Base-by-base conservation (phyloP, 2,329 filamentous ascomycete species). In the Colletotrichum trifolii region DNA sequence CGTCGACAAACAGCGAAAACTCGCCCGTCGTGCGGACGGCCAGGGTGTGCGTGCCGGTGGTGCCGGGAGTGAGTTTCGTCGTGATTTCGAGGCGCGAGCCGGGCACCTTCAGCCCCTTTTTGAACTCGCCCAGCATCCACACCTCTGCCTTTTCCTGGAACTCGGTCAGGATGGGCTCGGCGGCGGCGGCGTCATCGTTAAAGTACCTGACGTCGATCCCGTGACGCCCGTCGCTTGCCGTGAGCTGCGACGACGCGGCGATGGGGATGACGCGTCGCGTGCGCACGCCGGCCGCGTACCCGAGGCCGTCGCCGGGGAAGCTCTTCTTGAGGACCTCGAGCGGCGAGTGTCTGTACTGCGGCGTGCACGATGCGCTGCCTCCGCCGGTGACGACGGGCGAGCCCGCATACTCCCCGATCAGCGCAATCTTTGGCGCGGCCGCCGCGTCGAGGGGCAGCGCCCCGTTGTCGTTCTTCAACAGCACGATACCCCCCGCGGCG, bases 101-200 rank as follows among this genome's bases (percentile, higher is more conserved):
- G 5, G 64, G 64, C 4, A 67, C 57, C 15, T 60, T 59, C 6
- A 69, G 57, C 3, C 67, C 67, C 0, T 50, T 45, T 48, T 64
- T 68, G 67, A 67, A 69, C 50, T 69, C 54, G 15, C 68, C 68
- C 42, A 69, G 42, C 68, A 69, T 69, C 68, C 68, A 69, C 9
- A 68, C 67, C 2, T 54, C 54, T 3, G 68, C 57, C 60, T 68
- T 68, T 17, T 66, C 68, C 39, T 67, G 53, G 13, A 63, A 52
- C 48, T 69, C 68, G 2, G 40, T 38, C 38, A 65, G 40, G n/a
- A 67, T 36, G 2, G 68, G 60, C n/a, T 62, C 54, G 0, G 56
- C 2, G 2, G 50, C 5, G n/a, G 56, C 2, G 2, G 50, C 7
- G n/a, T 52, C 67, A 5, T 68, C 67, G 58, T 69, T 68, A 47